Evolutionary conservation across 2,329 filamentous ascomycete genomes (phyloP).

Genomic region (Aspergillus spinulosporus): DNA sequence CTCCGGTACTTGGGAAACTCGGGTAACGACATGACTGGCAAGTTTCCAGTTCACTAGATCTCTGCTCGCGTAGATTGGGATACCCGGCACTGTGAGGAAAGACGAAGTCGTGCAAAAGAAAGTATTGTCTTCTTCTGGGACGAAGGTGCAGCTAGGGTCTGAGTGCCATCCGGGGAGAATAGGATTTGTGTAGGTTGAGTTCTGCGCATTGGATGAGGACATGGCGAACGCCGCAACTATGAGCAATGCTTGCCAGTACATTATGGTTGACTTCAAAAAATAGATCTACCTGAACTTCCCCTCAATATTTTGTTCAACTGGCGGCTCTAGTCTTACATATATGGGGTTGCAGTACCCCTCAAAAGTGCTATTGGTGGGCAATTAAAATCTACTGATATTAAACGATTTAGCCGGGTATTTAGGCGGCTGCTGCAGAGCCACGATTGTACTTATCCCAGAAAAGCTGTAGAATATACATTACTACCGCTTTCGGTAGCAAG

Average conservation of each 20-base stretch:
- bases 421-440: too few species aligned
- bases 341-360: too few species aligned
- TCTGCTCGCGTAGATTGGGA: slow-evolving; percentile 48
- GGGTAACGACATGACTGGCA: slow-evolving; percentile 26
- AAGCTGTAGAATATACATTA: too few species aligned
- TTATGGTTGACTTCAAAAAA: not conserved
- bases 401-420: too few species aligned
- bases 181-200: slow-evolving; percentile 20
- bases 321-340: not conserved
- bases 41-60: slow-evolving; percentile 36
- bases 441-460: too few species aligned
- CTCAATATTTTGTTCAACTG: not conserved
- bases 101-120: slow-evolving; percentile 50
- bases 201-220: not conserved
- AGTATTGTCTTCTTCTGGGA: slow-evolving; percentile 36
- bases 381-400: too few species aligned
- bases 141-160: slow-evolving; percentile 49
- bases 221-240: not conserved
- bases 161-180: slow-evolving; percentile 51
- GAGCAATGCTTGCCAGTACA: too few species aligned
- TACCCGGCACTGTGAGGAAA: slow-evolving; percentile 48
- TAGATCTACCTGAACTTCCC: not conserved
- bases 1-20: slow-evolving; percentile 37
- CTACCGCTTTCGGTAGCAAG: too few species aligned
- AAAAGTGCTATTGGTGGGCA: too few species aligned